These are phyloP conservation scores for Dichotomopilus funicola DNA, from an alignment of 2,329 filamentous ascomycete genomes.

Conservation along the genomic window DNA sequence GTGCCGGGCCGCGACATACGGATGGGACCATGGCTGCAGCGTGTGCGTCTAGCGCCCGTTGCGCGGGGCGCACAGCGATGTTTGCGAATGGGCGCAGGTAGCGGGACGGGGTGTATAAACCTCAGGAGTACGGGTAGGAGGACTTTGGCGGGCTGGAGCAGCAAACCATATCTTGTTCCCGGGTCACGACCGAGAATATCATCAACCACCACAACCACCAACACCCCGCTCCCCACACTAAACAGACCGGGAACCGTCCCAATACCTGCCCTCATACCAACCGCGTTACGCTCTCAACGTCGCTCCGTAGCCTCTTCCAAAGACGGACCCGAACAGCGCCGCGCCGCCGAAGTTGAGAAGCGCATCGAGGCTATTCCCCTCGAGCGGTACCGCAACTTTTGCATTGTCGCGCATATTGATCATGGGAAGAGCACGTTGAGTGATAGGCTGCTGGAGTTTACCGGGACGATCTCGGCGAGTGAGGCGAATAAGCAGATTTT, in stretches of 20 bases:
- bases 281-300: neutral
- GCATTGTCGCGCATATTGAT: conserved; percentile 97
- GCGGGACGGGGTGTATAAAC: too few relatives aligned
- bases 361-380: conserved; percentile 71
- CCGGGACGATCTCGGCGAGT: conserved; percentile 82
- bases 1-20: conserved; percentile 19
- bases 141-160: too few relatives aligned
- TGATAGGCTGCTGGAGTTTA: conserved; percentile 86
- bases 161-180: too few relatives aligned
- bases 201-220: neutral
- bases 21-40: conserved; percentile 32
- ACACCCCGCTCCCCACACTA: too few relatives aligned
- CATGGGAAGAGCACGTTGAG: conserved; percentile 97
- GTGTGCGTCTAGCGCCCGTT: conserved; percentile 22
- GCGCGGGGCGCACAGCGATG: neutral
- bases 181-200: neutral
- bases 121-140: too few relatives aligned
- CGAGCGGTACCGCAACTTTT: conserved; percentile 85
- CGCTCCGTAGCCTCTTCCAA: conserved; percentile 14
- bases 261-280: too few relatives aligned
- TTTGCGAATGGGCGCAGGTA: neutral
- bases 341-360: conserved; percentile 40
- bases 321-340: conserved; percentile 16
- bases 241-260: too few relatives aligned
- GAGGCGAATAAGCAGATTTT: conserved; percentile 86